Evolutionary conservation across 2,329 filamentous ascomycete species (phyloP).

Genomic region (Graphilbum sp.): DNA sequence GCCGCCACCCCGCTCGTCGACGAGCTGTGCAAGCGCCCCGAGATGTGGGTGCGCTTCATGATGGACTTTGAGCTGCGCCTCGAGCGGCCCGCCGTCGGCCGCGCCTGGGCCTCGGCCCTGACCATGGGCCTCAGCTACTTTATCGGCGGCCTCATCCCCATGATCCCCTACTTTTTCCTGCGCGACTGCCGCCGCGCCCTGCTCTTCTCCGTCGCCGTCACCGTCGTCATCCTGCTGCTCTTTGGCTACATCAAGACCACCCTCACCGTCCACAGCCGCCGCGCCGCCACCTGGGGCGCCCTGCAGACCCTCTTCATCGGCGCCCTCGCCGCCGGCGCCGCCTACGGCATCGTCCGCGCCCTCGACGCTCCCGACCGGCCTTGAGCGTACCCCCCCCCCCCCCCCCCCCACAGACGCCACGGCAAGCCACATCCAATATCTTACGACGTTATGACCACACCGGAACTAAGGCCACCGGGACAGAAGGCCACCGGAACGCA

Average conservation of each 20-base stretch:
- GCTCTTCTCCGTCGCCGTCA: slow-evolving; percentile 41
- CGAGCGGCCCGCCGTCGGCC: slow-evolving; percentile 24
- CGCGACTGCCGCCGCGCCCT: slow-evolving; percentile 29
- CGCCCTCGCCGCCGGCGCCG: slow-evolving; percentile 47
- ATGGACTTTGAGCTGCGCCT: slow-evolving; percentile 41
- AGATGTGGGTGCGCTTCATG: slow-evolving; percentile 38
- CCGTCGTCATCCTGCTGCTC: slow-evolving; percentile 39
- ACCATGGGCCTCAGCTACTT: slow-evolving; percentile 57
- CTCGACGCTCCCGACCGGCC: slow-evolving; percentile 23
- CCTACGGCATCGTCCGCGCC: slow-evolving; percentile 44
- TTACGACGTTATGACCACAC: no score
- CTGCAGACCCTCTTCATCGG: slow-evolving; percentile 50
- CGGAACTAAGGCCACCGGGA: no score
- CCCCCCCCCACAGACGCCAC: no score
- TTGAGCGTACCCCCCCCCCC: no score
- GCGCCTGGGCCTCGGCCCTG: slow-evolving; percentile 38
- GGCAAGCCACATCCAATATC: no score
- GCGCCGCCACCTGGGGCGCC: slow-evolving; percentile 40
- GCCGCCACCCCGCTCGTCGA: slow-evolving; percentile 30
- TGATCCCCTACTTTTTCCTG: slow-evolving; percentile 53
- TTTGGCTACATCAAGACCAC: slow-evolving; percentile 53
- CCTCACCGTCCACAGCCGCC: slow-evolving; percentile 31
- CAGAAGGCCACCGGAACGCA: no score
- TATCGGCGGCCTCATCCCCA: slow-evolving; percentile 52
- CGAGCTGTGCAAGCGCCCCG: slow-evolving; percentile 28